Conservation (phyloP, 495 filamentous ascomycete species). For the Beverwykella pulmonaria region DNA sequence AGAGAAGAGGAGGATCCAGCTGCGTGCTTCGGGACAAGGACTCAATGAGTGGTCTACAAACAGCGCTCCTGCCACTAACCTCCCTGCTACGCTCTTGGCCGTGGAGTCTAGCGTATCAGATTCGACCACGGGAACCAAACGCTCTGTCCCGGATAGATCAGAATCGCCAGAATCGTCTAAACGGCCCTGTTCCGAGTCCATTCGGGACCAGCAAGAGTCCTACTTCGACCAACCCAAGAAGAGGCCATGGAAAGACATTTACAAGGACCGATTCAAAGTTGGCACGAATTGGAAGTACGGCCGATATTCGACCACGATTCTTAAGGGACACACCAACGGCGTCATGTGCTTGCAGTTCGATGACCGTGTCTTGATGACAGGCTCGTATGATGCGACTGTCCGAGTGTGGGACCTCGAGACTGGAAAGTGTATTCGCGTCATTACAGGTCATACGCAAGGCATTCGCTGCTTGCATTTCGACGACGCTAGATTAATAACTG, state of each 20-base stretch:
- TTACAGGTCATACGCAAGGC: conserved; percentile 77
- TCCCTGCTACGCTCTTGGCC: neutral
- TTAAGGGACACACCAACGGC: conserved; percentile 89
- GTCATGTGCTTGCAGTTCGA: conserved; percentile 97
- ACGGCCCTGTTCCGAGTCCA: conserved; percentile 28
- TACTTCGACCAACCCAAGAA: conserved; percentile 58
- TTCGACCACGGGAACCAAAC: conserved; percentile 21
- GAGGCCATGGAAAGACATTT: conserved; percentile 90
- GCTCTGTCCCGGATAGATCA: conserved; percentile 6
- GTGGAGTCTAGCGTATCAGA: conserved; percentile 2
- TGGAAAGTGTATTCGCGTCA: conserved; percentile 78
- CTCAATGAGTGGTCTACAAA: conserved; percentile 59
- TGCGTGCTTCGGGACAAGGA: conserved; percentile 62
- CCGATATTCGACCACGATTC: conserved; percentile 75
- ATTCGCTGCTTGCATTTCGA: conserved; percentile 93
- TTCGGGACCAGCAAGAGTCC: conserved; percentile 36
- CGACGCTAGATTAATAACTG: conserved; percentile 84
- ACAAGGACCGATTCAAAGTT: conserved; percentile 84
- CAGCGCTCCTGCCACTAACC: conserved; percentile 53
- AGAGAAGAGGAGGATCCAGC: conserved; percentile 81
- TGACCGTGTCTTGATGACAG: conserved; percentile 87
- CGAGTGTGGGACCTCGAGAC: conserved; percentile 96
- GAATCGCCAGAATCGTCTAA: conserved; percentile 28
- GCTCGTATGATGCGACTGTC: conserved; percentile 91
- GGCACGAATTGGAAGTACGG: conserved; percentile 97